Evolutionary conservation across 441 rosid species (phyloP), one percentile per base, ranked within the genome.

Genomic region (Gossypium davidsonii): DNA sequence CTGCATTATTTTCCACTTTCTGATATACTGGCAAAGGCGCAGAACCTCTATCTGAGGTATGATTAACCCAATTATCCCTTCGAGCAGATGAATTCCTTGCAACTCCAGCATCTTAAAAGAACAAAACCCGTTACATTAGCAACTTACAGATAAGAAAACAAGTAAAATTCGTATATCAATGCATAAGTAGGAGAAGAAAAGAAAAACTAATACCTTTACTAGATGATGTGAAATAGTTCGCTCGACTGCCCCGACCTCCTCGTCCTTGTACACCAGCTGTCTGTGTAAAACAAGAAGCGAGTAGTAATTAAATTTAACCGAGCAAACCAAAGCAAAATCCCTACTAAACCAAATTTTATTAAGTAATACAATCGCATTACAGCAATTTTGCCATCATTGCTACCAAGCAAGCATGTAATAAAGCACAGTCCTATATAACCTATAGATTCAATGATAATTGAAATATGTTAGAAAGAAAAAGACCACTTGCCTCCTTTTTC

Each of bases 401-500:
- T n/a, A n/a, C 71, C 56, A 67, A 67, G 58, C 71, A 67, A 48
- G 26, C 21, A n/a, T 46, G 21, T 25, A 46, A 46, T n/a, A 66
- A 52, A 65, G 12, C 52, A 21, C 18, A 46, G 20, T 65, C 10
- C 37, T 21, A 44, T 65, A 66, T 21, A 46, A 46, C 39, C 56
- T 46, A 46, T 23, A 46, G 70, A 46, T 7, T 66, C 56, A 48
- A 46, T 21, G 37, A 21, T 5, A 21, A 44, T n/a, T 23, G 15
- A 67, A 26, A 48, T 49, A 63, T 6, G 9, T 68, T 72, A 21
- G 12, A 72, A 70, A 56, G 39, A 56, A 67, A 5, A 72, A 42
- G 39, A 78, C 8, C 46, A 70, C 79, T 81, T 79, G 87, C 97
- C 97, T 89, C 92, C 68, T 85, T 92, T 79, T 76, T 89, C 76